Percentiles rank a stretch among this genome's conserved stretches.
phyloP scores from a whole-genome alignment of 352 stramenopile species.

The Pythium graminicola region DNA sequence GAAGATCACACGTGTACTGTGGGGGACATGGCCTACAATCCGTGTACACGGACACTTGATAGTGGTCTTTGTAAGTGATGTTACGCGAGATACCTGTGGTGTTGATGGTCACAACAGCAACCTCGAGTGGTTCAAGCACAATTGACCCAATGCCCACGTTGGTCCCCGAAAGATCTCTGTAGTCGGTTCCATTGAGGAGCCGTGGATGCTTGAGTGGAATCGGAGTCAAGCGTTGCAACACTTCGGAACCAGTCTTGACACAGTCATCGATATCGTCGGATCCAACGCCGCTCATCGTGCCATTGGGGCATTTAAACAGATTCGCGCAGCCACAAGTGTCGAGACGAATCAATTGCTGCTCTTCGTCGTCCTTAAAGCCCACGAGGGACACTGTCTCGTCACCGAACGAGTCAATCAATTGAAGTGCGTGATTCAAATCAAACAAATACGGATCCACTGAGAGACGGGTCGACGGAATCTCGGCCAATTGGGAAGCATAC shows the following conservation, averaged over 20 bases:
- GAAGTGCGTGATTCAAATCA: slow-evolving; percentile 86
- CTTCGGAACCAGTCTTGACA: slow-evolving; percentile 83
- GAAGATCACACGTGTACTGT: slow-evolving; percentile 84
- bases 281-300: slow-evolving; percentile 66
- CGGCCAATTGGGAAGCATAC: slow-evolving; percentile 28
- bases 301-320: slow-evolving; percentile 93
- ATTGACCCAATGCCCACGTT: slow-evolving; percentile 56
- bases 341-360: slow-evolving; percentile 53
- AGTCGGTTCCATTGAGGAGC: slow-evolving; percentile 57
- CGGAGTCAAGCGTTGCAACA: slow-evolving; percentile 83
- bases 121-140: slow-evolving; percentile 81
- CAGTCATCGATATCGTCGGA: slow-evolving; percentile 84
- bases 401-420: slow-evolving; percentile 81
- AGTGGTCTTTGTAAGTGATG: slow-evolving; percentile 95
- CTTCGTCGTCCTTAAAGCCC: slow-evolving; percentile 41
- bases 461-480: slow-evolving; percentile 23
- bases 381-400: slow-evolving; percentile 77
- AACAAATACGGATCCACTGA: slow-evolving; percentile 89
- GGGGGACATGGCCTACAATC: slow-evolving; percentile 94
- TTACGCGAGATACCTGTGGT: slow-evolving; percentile 86
- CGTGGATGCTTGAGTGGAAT: slow-evolving; percentile 55
- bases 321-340: slow-evolving; percentile 92
- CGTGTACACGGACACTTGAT: slow-evolving; percentile 91
- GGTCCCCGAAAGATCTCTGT: slow-evolving; percentile 65
- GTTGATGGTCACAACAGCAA: slow-evolving; percentile 92